Base-by-base conservation (phyloP, 192 early-diverging fungal genomes). In the Lunasporangiospora selenospora region DNA sequence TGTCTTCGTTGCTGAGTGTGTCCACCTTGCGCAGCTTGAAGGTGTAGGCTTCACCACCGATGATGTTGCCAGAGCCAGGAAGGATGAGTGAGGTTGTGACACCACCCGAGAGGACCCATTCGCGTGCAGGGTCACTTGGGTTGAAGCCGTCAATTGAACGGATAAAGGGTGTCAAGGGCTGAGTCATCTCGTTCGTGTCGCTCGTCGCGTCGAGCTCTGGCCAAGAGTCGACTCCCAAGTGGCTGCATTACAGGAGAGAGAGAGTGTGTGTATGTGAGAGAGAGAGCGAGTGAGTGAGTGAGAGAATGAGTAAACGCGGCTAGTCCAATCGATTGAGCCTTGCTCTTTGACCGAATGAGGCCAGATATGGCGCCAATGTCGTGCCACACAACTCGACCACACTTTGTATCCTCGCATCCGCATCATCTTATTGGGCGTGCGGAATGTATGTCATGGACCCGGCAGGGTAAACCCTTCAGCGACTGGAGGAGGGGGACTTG, bases 21-120 rank as follows among this genome's bases (percentile, higher is more conserved):
- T 75, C 39, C 16, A 85, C 75, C 7, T 59, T 65, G 50, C 85
- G 75, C 52, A 85, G 52, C 60, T 93, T 93, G 65, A 92, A 78
- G 4, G 79, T 81, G 71, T 78, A 89, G 2, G 79, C 86, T 57
- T 92, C 90, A 9, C 92, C 92, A 36, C 92, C 92, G 81, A 92
- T 91, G 32, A 90, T 31, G 54, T 90, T 91, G 19, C 81, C 81
- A 26, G 84, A 87, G n/a, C 92, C 92, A 4, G 92, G 92, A 2
- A 93, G 67, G 18, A 92, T 81, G 18, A 75, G 64, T 1, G 85
- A 81, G 18, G 90, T 90, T 15, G 92, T 93, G 38, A 93, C 81
- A 36, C 92, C 92, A 50, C 92, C 89, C 27, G 83, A 83, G 31
- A 70, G 7, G 23, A 75, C 58, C 58, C 58, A 80, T 39, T 73